phyloP scores from a whole-genome alignment of 2,329 filamentous ascomycete genomes.

The Penicillium sp. region DNA sequence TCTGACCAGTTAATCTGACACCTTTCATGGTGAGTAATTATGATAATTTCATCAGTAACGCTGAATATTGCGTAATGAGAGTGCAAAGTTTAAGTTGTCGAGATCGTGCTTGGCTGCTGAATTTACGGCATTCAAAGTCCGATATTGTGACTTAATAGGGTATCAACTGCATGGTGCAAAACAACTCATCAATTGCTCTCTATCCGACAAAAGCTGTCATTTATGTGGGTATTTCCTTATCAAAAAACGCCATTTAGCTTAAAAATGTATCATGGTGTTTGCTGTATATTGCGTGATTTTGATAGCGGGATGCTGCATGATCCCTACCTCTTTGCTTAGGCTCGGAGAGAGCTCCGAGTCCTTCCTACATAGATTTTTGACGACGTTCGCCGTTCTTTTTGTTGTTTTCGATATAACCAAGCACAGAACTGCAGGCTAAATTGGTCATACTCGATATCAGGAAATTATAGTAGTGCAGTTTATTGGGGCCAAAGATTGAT shows the following conservation, averaged over 20 bases:
- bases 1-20: neutral
- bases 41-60: neutral
- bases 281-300: conserved; percentile 2
- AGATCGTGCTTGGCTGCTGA: neutral
- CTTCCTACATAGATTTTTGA: neutral
- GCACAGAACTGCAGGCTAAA: neutral
- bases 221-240: neutral
- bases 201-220: neutral
- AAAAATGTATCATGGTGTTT: neutral
- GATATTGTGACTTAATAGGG: neutral
- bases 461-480: neutral
- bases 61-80: neutral
- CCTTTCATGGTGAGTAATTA: neutral
- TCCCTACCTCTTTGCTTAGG: neutral
- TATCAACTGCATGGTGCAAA: neutral
- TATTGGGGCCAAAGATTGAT: neutral
- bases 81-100: neutral
- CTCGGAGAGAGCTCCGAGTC: neutral
- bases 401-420: neutral
- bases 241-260: conserved; percentile 4
- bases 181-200: neutral
- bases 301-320: neutral
- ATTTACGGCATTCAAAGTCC: neutral
- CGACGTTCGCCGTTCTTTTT: neutral
- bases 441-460: neutral